Conservation (phyloP, 2,329 filamentous ascomycete genomes). For the Phaeosphaeria sp. region DNA sequence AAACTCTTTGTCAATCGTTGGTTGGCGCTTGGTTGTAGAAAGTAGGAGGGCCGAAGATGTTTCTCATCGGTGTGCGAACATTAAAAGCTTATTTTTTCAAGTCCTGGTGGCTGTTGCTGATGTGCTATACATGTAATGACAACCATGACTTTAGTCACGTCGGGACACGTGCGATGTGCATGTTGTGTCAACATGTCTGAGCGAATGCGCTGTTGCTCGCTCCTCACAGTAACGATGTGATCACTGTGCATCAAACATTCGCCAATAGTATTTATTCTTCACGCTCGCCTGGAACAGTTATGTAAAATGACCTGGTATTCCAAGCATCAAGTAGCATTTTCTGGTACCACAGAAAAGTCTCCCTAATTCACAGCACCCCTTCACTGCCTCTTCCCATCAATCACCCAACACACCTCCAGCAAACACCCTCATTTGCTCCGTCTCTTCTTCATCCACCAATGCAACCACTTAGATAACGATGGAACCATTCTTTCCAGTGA, state of each 20-base stretch:
- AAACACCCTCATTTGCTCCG: not conserved
- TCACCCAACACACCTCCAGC: not conserved
- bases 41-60: no score
- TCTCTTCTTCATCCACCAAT: not conserved
- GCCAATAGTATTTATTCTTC: constrained; percentile 66
- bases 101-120: not conserved
- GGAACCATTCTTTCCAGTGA: constrained; percentile 23
- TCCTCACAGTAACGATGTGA: not conserved
- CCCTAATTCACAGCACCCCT: no score
- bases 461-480: not conserved
- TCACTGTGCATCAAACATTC: no score
- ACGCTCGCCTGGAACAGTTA: constrained; percentile 62
- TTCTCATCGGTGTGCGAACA: no score
- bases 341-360: no score
- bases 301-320: constrained; percentile 70
- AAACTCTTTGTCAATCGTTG: no score
- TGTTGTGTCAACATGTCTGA: not conserved
- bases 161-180: not conserved
- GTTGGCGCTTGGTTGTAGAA: no score
- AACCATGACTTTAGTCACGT: not conserved
- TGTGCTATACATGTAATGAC: not conserved
- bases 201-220: not conserved
- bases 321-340: no score
- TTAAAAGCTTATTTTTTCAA: no score
- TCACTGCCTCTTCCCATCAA: not conserved